Evolutionary conservation across 768 basidiomycete genomes (phyloP), one percentile per base, ranked within the genome.

Genomic region (Amanita polypyramis): DNA sequence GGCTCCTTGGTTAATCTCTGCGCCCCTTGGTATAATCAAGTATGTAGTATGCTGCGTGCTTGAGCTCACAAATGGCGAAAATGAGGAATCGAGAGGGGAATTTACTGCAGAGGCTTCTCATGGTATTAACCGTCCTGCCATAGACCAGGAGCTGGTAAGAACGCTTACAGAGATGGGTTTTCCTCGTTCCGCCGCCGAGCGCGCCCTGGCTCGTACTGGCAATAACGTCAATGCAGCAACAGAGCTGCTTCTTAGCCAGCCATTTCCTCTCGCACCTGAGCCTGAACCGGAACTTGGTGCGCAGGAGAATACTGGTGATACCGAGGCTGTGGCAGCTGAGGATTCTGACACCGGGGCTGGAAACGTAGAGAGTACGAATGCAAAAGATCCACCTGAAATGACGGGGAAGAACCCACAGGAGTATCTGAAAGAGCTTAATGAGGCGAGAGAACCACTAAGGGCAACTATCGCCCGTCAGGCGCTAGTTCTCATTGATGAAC

Each of bases 161-260:
- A 85, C 91, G 56, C 71, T 98, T 47, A 83, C 79, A 8, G 96
- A 98, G 57, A 98, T 99, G 96, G 96, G 96, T 39, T 99, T 98
- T 70, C 80, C 85, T 30, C 80, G 92, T n/a, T 75, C 79, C 35
- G 88, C 89, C 10, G 90, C 83, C 1, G 86, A 88, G 58, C 76
- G 82, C 45, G 95, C 95, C 3, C 70, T 99, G 33, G 63, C 74
- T 15, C 86, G 94, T 9, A 81, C 85, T 3, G 79, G 85, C 52
- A 98, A 98, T 63, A 93, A 96, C 58, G 72, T 96, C 57, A 81
- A 74, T 37, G 80, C 85, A 4, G 96, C 96, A 3, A 85, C 95
- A 0, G 94, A 98, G 55, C 68, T 87, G 3, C 73, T 99, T 1
- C 69, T 99, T 11, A 74, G 78, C 0, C 85, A 93, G 55, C 90